Percentiles rank a stretch among this genome's conserved stretches.
Evolutionary conservation across 2,329 filamentous ascomycete genomes (phyloP).

Genomic region (Chrysoporthe deuterocubensis): DNA sequence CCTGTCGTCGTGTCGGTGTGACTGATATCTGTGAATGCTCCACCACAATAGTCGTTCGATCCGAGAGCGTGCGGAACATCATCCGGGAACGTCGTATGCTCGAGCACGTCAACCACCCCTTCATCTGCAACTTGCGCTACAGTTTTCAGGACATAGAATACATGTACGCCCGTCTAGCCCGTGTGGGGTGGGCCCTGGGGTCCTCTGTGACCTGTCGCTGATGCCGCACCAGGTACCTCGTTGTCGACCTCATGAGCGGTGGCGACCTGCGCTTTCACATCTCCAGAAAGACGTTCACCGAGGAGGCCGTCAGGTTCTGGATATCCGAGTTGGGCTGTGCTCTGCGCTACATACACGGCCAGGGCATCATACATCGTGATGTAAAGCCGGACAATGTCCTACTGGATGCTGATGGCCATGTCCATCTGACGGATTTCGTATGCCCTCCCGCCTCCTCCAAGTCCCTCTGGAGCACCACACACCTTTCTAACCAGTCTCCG

Average conservation of each 20-base stretch:
- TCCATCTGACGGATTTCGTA: constrained; percentile 97
- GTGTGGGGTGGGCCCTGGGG: no score
- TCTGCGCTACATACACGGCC: constrained; percentile 80
- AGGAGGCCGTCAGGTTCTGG: constrained; percentile 97
- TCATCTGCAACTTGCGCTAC: constrained; percentile 97
- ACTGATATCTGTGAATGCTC: constrained; percentile 27
- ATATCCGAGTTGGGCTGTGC: constrained; percentile 93
- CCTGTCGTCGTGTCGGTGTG: neutral
- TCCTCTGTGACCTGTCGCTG: constrained; percentile 18
- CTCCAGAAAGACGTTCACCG: constrained; percentile 95
- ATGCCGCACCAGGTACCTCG: constrained; percentile 73
- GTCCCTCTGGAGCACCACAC: neutral
- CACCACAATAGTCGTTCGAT: constrained; percentile 88
- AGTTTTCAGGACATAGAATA: constrained; percentile 99
- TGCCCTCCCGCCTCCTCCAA: constrained; percentile 40
- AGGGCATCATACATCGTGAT: constrained; percentile 89
- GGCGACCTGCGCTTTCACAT: constrained; percentile 98
- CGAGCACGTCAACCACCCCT: constrained; percentile 96
- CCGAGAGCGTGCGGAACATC: constrained; percentile 97
- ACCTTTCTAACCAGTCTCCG: constrained; percentile 40
- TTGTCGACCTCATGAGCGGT: constrained; percentile 97
- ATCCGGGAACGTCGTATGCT: constrained; percentile 97
- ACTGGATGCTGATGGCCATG: constrained; percentile 86
- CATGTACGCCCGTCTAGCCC: constrained; percentile 64
- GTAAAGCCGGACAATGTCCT: constrained; percentile 92